Evolutionary conservation across 345 rosid species (phyloP), one percentile per base, ranked within the genome.

Genomic region (Salix dunnii): DNA sequence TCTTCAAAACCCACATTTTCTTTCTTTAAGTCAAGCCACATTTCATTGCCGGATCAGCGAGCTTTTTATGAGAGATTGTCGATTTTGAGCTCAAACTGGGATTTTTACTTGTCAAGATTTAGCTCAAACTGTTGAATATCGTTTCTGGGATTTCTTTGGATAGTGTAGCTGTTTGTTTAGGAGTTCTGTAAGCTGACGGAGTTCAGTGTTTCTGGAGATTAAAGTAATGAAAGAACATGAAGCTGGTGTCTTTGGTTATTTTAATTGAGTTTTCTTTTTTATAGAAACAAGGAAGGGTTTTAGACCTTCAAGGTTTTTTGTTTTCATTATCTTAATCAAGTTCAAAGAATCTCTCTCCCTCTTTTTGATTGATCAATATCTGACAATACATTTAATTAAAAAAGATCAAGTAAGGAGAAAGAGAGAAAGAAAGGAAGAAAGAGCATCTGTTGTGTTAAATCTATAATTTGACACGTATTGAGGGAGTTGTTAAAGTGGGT

Each of bases 71-170:
- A 70, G 33, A 70, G 28, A n/a, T 18, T 73, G 69, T 70, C 79
- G 53, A 20, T 64, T 18, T 9, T 11, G n/a, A 46, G 53, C 48
- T n/a, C 48, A 25, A 49, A 51, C 31, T 16, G 49, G n/a, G 72
- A 9, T 49, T 49, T 60, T 35, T 72, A 8, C 8, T 25, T 63
- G 20, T 67, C 53, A 23, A n/a, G 36, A n/a, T 70, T 25, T 68
- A 36, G 40, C 31, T 27, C 16, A 70, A 25, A 28, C 25, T 51
- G 33, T 58, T 66, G 68, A 60, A 28, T 36, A 42, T 51, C 18
- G 13, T 69, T 74, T 75, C 80, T 80, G 82, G 84, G 82, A 76
- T 78, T 82, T 70, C 49, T 60, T 80, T 69, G 43, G 64, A 33
- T 51, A 12, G 23, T 30, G 7, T 64, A 68, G 68, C 49, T 78